Percentiles rank a stretch among this genome's conserved stretches.
These are phyloP conservation scores for Neospermospora avenae DNA, from an alignment of 2,329 filamentous ascomycete species.

Conservation along the genomic window DNA sequence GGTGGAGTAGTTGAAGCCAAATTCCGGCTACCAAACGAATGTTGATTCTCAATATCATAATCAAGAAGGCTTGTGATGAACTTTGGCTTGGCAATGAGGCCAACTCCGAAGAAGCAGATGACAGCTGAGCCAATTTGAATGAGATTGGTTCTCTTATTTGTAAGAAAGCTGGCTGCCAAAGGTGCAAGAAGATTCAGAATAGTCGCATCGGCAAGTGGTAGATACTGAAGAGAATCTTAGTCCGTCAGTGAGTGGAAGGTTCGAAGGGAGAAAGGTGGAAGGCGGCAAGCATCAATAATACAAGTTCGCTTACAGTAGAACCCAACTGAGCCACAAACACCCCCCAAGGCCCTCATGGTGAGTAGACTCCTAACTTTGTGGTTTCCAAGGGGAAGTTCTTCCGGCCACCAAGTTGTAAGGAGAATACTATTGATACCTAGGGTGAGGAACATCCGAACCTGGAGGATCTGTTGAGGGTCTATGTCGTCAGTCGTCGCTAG, in stretches of 20 bases:
- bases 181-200: not conserved
- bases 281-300: not conserved
- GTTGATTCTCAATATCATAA: not conserved
- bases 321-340: not conserved
- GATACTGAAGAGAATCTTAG: not conserved
- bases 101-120: not conserved
- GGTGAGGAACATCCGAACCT: not conserved
- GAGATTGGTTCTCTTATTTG: not conserved
- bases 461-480: not conserved
- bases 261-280: not conserved
- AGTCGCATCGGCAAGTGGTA: not conserved
- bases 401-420: not conserved
- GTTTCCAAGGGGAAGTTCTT: not conserved
- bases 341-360: not conserved
- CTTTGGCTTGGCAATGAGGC: not conserved
- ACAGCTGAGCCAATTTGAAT: not conserved
- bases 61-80: not conserved
- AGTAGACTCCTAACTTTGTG: not conserved
- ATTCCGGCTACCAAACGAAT: not conserved
- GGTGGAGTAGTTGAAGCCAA: too few species aligned
- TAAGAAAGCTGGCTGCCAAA: not conserved
- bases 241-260: not conserved
- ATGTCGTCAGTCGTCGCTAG: not conserved
- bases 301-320: not conserved
- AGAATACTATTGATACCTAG: not conserved